Percentiles rank a stretch among this genome's conserved stretches.
These are phyloP conservation scores for Phaeosphaeriaceae sp. DNA, from an alignment of 2,329 filamentous ascomycete genomes.

Conservation along the genomic window DNA sequence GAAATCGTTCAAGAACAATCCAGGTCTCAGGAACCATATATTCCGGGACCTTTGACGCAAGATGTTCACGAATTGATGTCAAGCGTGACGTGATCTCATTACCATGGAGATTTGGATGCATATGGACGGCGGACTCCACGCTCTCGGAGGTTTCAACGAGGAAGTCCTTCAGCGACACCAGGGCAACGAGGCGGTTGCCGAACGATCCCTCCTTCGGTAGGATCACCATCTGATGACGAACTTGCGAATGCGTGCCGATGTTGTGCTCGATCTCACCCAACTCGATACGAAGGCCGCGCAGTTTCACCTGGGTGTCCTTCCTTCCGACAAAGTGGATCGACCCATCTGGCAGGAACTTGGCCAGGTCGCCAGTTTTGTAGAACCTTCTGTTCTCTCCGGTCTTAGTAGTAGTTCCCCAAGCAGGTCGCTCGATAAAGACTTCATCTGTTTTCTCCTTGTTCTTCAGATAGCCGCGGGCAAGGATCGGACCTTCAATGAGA, in stretches of 20 bases:
- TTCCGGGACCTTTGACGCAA: constrained; percentile 1
- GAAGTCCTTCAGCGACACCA: constrained; percentile 47
- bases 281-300: constrained; percentile 31
- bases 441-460: constrained; percentile 17
- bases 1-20: constrained; percentile 42
- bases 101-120: constrained; percentile 29
- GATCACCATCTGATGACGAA: constrained; percentile 50
- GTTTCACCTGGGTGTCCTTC: constrained; percentile 25
- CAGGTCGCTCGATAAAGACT: constrained; percentile 18
- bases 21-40: constrained; percentile 31
- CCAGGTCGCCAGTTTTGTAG: constrained; percentile 31
- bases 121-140: constrained; percentile 8
- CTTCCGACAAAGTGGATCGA: constrained; percentile 20
- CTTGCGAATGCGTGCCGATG: constrained; percentile 8
- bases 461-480: constrained; percentile 35
- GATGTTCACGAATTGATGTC: neutral
- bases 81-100: constrained; percentile 20
- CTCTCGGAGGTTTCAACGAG: neutral
- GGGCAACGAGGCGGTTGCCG: constrained; percentile 51
- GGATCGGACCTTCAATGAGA: constrained; percentile 62
- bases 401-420: constrained; percentile 9
- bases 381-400: constrained; percentile 3
- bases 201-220: constrained; percentile 46
- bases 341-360: constrained; percentile 20
- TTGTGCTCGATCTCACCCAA: constrained; percentile 26